Evolutionary conservation across 2,329 filamentous ascomycete genomes (phyloP), one percentile per base, ranked within the genome.

Genomic region (Colletotrichum sp.): DNA sequence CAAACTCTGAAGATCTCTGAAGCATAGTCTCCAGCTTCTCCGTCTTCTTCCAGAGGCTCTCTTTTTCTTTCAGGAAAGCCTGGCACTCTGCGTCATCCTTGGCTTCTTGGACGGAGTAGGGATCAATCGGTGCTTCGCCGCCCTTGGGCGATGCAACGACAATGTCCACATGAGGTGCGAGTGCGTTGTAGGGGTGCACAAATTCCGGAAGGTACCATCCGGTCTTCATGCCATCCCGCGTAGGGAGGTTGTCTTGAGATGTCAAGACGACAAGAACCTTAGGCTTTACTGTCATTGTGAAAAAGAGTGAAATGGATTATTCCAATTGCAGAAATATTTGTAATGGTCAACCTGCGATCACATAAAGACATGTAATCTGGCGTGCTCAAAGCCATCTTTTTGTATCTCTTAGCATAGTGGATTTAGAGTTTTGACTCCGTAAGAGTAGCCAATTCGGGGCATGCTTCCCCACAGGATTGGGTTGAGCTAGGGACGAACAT

Each of bases 251-350:
- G 12, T 52, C 44, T 21, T 52, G 44, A 0, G 44, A 52, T 3
- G 44, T 52, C 44, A 52, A 52, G 44, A 52, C n/a, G 44, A 52
- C 44, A 4, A 52, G n/a, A 52, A 52, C 44, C n/a, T 52, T 52
- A 1, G 44, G 44, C 44, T 52, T 52, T 21, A 24, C 44, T 21
- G 44, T 3, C 44, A 52, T 52, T 52, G 10, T 5, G 44, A 21
- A 7, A 21, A 12, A 7, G 44, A 21, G 12, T 13, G 18, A 12
- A 13, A 52, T 2, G 44, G 0, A 3, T 21, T 13, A 0, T 13
- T 52, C 5, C 9, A n/a, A 12, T n/a, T 49, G 0, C 2, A 21
- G 1, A 52, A 52, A 13, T 0, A 21, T 2, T 13, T 1, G n/a
- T 13, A 21, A 21, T 21, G 10, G n/a, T 52, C n/a, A 52, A 52